Base-by-base conservation (phyloP, 176 grass and related monocot genomes). In the Dendrocalamus sinicus region DNA sequence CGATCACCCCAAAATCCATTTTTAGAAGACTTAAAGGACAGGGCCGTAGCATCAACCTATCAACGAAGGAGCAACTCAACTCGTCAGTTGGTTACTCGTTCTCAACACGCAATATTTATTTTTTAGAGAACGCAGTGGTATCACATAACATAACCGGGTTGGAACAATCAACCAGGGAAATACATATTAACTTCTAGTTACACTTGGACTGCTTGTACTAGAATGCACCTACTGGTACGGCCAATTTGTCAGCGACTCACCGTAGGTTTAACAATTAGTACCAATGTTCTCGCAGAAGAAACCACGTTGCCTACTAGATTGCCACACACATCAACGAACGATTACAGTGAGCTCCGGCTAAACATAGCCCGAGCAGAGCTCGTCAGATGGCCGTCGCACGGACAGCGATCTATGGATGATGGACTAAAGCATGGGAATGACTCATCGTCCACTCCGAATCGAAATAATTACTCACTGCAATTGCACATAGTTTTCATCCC, bases 381-480 rank as follows among this genome's bases (percentile, higher is more conserved):
- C 70, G 80, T 44, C 48, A 54, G 66, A 43, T 54, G 65, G 66
- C 7, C 20, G 37, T n/a, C 46, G 68, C 54, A 41, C 39, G 24
- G 15, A 13, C 71, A 52, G 8, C 14, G 46, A 24, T 26, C 12
- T 26, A 1, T 9, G 22, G n/a, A 1, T 9, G 22, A 16, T 16
- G 45, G 70, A 13, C 23, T 58, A 10, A 53, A 39, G 76, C 84
- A 50, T 8, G 71, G 62, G 57, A 41, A 48, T 47, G 60, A 75
- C 88, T 57, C 61, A 17, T 65, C 43, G 64, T 55, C 83, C 83
- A 86, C 83, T 76, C 19, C 50, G 28, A 20, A 5, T 9, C 61
- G 9, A 41, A 65, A 79, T 54, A 55, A 67, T 80, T 12, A n/a
- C 50, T 6, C 81, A 8, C 57, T 19, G 44, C 45, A 26, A 57